phyloP scores from a whole-genome alignment of 768 basidiomycete genomes.

The Phlebiopsis gigantea region DNA sequence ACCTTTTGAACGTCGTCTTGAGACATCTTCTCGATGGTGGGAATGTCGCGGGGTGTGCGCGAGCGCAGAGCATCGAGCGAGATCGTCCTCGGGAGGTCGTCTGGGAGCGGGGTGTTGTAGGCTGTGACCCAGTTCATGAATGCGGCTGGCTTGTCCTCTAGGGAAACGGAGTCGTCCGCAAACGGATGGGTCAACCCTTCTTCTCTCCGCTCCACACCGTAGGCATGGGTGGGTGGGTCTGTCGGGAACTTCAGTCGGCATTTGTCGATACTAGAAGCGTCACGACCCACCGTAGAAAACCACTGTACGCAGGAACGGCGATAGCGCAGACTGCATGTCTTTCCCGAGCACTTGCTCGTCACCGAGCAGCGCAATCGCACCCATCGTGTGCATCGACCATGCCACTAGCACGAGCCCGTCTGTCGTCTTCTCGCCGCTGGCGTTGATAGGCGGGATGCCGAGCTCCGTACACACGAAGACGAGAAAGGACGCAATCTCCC shows the following conservation, averaged over 20 bases:
- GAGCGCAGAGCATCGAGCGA: neutral
- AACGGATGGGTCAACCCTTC: neutral
- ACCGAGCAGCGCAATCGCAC: neutral
- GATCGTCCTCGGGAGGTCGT: neutral
- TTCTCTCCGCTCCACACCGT: neutral
- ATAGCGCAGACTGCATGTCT: neutral
- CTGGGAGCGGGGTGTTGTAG: neutral
- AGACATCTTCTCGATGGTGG: neutral
- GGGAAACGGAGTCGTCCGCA: neutral
- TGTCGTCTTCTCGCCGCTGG: neutral
- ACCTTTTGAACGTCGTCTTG: neutral
- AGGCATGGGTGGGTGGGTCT: neutral
- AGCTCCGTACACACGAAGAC: neutral
- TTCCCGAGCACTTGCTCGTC: neutral
- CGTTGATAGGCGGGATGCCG: neutral
- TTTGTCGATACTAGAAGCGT: neutral
- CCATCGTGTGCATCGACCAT: conserved; percentile 7
- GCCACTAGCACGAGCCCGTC: conserved; percentile 5
- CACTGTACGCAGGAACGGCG: neutral
- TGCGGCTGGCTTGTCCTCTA: neutral
- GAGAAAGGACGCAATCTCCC: conserved; percentile 3
- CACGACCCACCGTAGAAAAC: conserved; percentile 1
- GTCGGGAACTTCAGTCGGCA: neutral
- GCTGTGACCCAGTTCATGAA: neutral
- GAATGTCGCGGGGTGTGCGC: neutral